Base-by-base conservation (phyloP, 306 rosid species). In the Malus orientalis region DNA sequence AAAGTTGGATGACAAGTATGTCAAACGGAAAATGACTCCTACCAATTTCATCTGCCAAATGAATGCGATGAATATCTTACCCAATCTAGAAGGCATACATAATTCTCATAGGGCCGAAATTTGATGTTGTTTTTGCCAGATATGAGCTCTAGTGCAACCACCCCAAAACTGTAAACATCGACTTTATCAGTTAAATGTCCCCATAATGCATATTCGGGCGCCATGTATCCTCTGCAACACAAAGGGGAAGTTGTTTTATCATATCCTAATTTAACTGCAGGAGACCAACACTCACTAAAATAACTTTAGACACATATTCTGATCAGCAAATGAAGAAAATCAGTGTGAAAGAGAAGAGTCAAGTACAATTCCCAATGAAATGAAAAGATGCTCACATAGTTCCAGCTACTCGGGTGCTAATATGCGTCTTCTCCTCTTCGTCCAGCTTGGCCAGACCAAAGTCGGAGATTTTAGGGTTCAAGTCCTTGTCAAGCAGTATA, bases 161-260 rank as follows among this genome's bases (percentile, higher is more conserved):
- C 76, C 45, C 94, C 89, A 22, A 76, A 91, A 76, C 94, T 86
- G 51, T 86, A 91, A 40, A 91, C 88, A 77, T 91, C 89, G 57
- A 80, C 91, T 84, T 91, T 89, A 47, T 81, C 55, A 1, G 83
- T 84, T 15, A 91, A 69, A 66, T 80, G 69, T 69, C 94, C 94
- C 88, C 91, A 85, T 71, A 87, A 71, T 12, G 92, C 92, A 86
- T 91, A 91, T 44, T 89, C 94, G 3, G 92, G 94, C 4, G 92
- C 92, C 92, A 87, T 89, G 70, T 89, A 91, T 69, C 92, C 97
- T 78, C 92, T 87, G 82, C 80, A 83, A 79, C 70, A 69, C 27
- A 23, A 65, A 30, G 60, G 60, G 25, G 11, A 55, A 55, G 25
- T 8, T 55, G 60, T 55, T 55, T 55, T 2, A 55, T 20, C 60